A percentile compares a stretch with the other conserved stretches of the same genome.
phyloP scores from a whole-genome alignment of 768 basidiomycete genomes.

The Pleurotus cornucopiae region DNA sequence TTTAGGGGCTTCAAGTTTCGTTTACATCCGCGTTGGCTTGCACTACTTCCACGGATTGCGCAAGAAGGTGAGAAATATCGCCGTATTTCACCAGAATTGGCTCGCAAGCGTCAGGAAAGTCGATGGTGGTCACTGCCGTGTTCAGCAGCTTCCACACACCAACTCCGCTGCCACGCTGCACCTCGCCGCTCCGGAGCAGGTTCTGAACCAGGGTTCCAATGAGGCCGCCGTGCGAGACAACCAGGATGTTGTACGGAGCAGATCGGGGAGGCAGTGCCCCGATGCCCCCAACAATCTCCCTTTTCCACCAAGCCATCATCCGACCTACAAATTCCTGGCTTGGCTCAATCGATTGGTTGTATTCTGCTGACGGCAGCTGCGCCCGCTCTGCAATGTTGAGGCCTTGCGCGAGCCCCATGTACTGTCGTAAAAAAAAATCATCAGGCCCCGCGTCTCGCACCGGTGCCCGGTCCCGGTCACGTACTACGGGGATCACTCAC shows the following conservation, averaged over 20 bases:
- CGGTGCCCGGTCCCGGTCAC: neutral
- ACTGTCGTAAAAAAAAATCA: constrained; percentile 31
- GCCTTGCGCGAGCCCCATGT: constrained; percentile 63
- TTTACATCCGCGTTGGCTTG: constrained; percentile 48
- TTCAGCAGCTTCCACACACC: constrained; percentile 40
- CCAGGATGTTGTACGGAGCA: constrained; percentile 42
- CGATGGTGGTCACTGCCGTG: constrained; percentile 55
- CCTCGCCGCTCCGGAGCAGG: constrained; percentile 37
- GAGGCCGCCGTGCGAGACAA: constrained; percentile 65
- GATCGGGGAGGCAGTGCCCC: constrained; percentile 17
- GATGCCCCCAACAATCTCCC: constrained; percentile 29
- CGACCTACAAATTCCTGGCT: constrained; percentile 39
- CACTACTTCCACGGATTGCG: constrained; percentile 23
- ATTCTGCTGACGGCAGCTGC: constrained; percentile 14
- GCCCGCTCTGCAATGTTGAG: constrained; percentile 13
- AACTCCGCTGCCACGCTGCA: constrained; percentile 32
- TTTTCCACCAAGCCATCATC: constrained; percentile 60
- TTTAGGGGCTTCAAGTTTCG: neutral
- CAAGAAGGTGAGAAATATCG: constrained; percentile 48
- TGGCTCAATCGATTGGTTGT: constrained; percentile 33
- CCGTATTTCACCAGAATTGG: constrained; percentile 50
- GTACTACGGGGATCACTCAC: constrained; percentile 29
- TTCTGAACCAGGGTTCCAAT: constrained; percentile 49
- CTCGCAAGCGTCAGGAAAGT: constrained; percentile 34
- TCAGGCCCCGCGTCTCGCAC: too few species aligned